phyloP scores from a whole-genome alignment of 2,329 filamentous ascomycete genomes.

The Chrysoporthe puriensis region DNA sequence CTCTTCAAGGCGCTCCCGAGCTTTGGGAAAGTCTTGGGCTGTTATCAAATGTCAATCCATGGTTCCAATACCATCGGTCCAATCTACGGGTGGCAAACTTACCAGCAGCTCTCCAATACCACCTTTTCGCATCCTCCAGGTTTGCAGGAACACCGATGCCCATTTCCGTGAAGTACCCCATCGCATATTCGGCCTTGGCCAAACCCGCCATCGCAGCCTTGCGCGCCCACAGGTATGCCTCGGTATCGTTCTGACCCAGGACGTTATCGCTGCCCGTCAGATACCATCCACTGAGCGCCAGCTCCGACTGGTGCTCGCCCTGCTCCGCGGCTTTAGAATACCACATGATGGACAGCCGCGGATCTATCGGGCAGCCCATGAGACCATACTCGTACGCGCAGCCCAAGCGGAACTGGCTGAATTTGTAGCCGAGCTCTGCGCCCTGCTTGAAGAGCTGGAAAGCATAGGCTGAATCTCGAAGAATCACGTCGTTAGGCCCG shows the following conservation, averaged over 20 bases:
- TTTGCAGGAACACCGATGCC: constrained; percentile 88
- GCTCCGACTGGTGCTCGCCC: constrained; percentile 90
- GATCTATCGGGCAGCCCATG: constrained; percentile 80
- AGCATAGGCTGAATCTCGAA: constrained; percentile 82
- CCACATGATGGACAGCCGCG: constrained; percentile 86
- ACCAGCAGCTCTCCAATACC: constrained; percentile 98
- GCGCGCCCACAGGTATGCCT: constrained; percentile 95
- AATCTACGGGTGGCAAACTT: constrained; percentile 53
- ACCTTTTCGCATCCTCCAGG: constrained; percentile 92
- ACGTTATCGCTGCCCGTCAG: constrained; percentile 88
- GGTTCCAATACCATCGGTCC: background rate
- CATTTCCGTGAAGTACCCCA: constrained; percentile 96
- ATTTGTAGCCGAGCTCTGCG: constrained; percentile 89
- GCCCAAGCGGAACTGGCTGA: constrained; percentile 88
- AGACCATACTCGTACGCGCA: constrained; percentile 88
- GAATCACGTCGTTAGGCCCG: constrained; percentile 69
- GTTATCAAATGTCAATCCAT: constrained; percentile 35
- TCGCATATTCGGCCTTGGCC: constrained; percentile 94
- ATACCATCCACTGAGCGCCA: constrained; percentile 89
- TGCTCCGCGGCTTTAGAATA: constrained; percentile 90
- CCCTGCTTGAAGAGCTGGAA: constrained; percentile 82
- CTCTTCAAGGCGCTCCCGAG: constrained; percentile 88
- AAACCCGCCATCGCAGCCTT: constrained; percentile 88
- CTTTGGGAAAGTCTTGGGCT: constrained; percentile 96
- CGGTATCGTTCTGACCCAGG: constrained; percentile 87